These are phyloP conservation scores for Trichophyton equinum DNA, from an alignment of 2,329 filamentous ascomycete genomes.

Conservation along the genomic window DNA sequence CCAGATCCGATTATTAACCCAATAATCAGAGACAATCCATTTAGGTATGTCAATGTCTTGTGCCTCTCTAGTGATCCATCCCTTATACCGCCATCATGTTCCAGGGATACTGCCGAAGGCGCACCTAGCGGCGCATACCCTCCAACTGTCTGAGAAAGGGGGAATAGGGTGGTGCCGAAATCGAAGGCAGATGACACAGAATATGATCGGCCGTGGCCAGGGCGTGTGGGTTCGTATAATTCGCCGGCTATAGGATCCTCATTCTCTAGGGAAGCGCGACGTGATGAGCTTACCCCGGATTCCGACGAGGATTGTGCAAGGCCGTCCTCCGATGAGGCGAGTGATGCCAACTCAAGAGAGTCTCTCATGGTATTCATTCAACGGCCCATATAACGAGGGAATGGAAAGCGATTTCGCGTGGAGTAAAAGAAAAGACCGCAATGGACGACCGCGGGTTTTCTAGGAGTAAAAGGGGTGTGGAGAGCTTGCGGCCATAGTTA, in stretches of 20 bases:
- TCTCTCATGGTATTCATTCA: slow-evolving; percentile 45
- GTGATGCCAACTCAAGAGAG: slow-evolving; percentile 88
- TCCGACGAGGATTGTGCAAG: slow-evolving; percentile 57
- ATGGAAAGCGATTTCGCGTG: neutral
- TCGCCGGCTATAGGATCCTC: slow-evolving; percentile 58
- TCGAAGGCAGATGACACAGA: slow-evolving; percentile 91
- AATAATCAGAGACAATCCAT: slow-evolving; percentile 80
- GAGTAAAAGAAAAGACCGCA: neutral
- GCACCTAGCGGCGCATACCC: slow-evolving; percentile 80
- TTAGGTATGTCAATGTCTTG: slow-evolving; percentile 90
- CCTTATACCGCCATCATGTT: slow-evolving; percentile 47
- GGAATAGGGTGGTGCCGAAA: slow-evolving; percentile 86
- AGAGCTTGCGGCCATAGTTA: neutral
- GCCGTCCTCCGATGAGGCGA: slow-evolving; percentile 63
- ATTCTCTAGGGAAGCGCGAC: slow-evolving; percentile 74
- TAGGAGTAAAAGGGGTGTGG: neutral
- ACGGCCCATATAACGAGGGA: neutral
- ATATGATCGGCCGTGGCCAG: slow-evolving; percentile 54
- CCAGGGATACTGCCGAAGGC: slow-evolving; percentile 46
- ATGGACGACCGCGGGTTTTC: neutral
- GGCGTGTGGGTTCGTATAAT: slow-evolving; percentile 40
- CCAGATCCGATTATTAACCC: slow-evolving; percentile 92
- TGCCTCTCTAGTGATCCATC: slow-evolving; percentile 81
- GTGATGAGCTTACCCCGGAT: slow-evolving; percentile 84
- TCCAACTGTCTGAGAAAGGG: slow-evolving; percentile 67